Percentiles rank a stretch among this genome's conserved stretches.
Conservation (phyloP, 129 eudicot genomes). For the Flaveria ramosissima region DNA sequence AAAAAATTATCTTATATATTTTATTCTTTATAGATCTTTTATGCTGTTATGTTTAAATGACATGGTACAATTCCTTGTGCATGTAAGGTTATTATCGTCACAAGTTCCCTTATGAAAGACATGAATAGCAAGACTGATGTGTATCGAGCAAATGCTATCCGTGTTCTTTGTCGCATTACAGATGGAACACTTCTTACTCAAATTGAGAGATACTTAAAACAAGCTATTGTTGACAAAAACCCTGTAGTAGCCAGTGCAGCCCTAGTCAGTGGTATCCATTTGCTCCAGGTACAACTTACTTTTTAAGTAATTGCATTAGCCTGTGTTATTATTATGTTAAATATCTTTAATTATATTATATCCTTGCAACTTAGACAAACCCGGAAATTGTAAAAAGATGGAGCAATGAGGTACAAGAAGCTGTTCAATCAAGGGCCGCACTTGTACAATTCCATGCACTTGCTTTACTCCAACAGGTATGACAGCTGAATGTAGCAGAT, state of each 20-base stretch:
- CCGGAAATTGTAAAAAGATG: constrained; percentile 90
- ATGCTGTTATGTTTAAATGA: constrained; percentile 18
- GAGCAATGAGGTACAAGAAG: constrained; percentile 98
- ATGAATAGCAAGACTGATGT: constrained; percentile 97
- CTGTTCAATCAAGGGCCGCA: constrained; percentile 89
- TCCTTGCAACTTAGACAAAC: constrained; percentile 53
- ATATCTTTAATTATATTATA: not conserved
- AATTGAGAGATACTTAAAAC: constrained; percentile 91
- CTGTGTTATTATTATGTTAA: not conserved
- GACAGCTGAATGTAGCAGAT: constrained; percentile 12
- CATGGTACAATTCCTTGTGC: constrained; percentile 13
- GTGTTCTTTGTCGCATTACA: constrained; percentile 91
- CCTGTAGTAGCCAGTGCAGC: constrained; percentile 99
- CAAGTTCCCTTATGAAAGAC: constrained; percentile 97
- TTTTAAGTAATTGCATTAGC: not conserved
- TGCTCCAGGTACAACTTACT: constrained; percentile 70
- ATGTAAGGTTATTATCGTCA: constrained; percentile 84
- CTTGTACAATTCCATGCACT: constrained; percentile 95
- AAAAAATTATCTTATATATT: not conserved
- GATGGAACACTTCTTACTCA: constrained; percentile 94
- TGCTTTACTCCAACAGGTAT: constrained; percentile 88
- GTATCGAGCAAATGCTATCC: constrained; percentile 95
- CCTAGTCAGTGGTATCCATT: constrained; percentile 90
- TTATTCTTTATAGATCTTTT: not conserved
- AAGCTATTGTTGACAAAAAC: constrained; percentile 94